Evolutionary conservation across 1,284 basidiomycete species (phyloP).

Genomic region (Sporisorium scitamineum): DNA sequence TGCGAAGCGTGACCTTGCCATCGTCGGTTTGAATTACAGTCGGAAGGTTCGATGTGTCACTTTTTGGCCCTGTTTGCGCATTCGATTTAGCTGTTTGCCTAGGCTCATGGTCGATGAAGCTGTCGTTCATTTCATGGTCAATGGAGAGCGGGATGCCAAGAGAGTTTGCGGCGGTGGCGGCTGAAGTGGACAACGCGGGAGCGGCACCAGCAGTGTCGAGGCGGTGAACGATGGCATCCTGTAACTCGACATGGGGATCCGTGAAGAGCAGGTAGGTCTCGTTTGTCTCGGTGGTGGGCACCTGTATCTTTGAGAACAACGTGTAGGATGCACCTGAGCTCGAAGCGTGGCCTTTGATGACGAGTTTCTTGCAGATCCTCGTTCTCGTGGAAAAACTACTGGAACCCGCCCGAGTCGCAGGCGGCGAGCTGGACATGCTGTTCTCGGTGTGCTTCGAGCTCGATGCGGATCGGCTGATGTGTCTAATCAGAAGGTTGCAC

Average conservation of each 20-base stretch:
- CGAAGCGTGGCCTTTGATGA: slow-evolving; percentile 41
- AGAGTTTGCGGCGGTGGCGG: slow-evolving; percentile 30
- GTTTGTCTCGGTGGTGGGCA: not conserved
- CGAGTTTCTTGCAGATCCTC: slow-evolving; percentile 49
- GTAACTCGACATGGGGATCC: slow-evolving; percentile 18
- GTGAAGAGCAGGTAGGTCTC: slow-evolving; percentile 14
- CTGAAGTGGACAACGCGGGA: slow-evolving; percentile 39
- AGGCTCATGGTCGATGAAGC: slow-evolving; percentile 25
- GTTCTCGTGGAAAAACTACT: not conserved
- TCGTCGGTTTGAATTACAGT: slow-evolving; percentile 4
- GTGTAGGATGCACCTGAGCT: slow-evolving; percentile 36
- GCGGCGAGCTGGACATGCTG: not conserved
- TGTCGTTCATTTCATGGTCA: slow-evolving; percentile 28
- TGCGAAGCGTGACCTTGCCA: slow-evolving; percentile 15
- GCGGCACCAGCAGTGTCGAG: slow-evolving; percentile 38
- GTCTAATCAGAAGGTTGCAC: slow-evolving; percentile 5
- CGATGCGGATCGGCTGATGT: slow-evolving; percentile 4
- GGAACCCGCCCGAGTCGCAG: slow-evolving; percentile 1
- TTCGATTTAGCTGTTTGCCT: not conserved
- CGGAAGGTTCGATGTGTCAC: slow-evolving; percentile 14
- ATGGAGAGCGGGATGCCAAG: slow-evolving; percentile 43
- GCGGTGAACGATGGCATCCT: slow-evolving; percentile 29
- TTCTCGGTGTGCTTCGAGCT: not conserved
- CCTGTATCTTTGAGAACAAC: slow-evolving; percentile 36
- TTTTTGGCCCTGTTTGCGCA: not conserved